phyloP scores from a whole-genome alignment of 805 yeast species.

The Wickerhamiella brachini region DNA sequence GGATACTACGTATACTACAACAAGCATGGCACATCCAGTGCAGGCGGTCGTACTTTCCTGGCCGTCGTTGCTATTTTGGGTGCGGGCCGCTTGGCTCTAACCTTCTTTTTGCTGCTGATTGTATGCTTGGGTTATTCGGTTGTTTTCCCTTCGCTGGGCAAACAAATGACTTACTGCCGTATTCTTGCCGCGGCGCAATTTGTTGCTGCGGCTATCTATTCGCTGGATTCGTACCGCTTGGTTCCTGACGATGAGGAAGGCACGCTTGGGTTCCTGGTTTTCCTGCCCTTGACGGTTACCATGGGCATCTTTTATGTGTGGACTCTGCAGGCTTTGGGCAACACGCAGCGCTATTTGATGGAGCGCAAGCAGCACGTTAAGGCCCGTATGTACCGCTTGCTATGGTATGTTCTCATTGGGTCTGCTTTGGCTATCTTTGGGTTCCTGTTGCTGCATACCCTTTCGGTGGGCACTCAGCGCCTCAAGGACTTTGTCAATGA shows the following conservation, averaged over 20 bases:
- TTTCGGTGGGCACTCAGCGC: constrained; percentile 60
- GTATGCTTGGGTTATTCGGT: constrained; percentile 92
- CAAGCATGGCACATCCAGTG: constrained; percentile 31
- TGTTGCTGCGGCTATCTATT: constrained; percentile 38
- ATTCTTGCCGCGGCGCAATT: constrained; percentile 45
- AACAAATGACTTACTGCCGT: constrained; percentile 61
- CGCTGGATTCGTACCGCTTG: constrained; percentile 39
- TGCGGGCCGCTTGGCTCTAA: constrained; percentile 69
- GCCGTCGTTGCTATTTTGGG: constrained; percentile 66
- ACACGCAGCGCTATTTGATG: constrained; percentile 57
- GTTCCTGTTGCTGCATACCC: constrained; percentile 57
- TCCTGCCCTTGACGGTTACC: constrained; percentile 59
- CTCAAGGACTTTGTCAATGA: constrained; percentile 65
- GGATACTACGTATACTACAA: constrained; percentile 80
- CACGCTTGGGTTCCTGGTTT: constrained; percentile 39
- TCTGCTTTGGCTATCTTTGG: constrained; percentile 57
- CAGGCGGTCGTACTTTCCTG: constrained; percentile 59
- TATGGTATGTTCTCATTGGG: constrained; percentile 59
- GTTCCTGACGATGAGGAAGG: constrained; percentile 33
- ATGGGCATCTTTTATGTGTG: constrained; percentile 60
- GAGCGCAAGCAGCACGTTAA: constrained; percentile 88
- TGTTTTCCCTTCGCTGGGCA: constrained; percentile 72
- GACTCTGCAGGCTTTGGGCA: constrained; percentile 57
- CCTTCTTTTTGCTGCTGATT: constrained; percentile 73
- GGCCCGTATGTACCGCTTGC: constrained; percentile 67